Base-by-base conservation (phyloP, 257 asterid genomes). In the Nicotiana undulata region DNA sequence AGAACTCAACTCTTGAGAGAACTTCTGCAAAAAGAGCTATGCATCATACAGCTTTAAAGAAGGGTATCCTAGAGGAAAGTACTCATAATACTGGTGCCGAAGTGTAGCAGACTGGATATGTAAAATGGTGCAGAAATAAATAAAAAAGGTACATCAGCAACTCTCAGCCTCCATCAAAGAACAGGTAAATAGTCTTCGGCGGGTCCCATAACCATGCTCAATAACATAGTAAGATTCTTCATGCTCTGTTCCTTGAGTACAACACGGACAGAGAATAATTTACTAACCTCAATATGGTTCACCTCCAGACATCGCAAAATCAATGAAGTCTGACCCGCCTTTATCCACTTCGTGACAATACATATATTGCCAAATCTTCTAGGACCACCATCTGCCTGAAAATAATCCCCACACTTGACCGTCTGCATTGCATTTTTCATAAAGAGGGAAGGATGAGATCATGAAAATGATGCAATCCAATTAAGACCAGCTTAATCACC, bases 381-480 rank as follows among this genome's bases (percentile, higher is more conserved):
- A 51, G 98, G 97, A 58, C 97, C 95, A 83, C 90, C 90, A 83
- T 96, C 98, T 9, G 98, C 97, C 85, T 94, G 98, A 88, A 94
- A 94, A 84, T 94, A 96, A 84, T 94, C 98, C 70, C 93, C 95
- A 83, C 98, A 94, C 83, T 96, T 96, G 83, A 89, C 89, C 75
- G 86, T 88, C 99, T 94, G 98, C 88, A 86, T 52, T 65, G 63
- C 80, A 83, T 64, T 76, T 77, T 77, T 51, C 37, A 44, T 46
- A 72, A 6, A 22, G 60, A 46, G 44, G 79, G 3, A 26, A 49
- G 28, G 44, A 74, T 74, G 44, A 74, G 59, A 74, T 49, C 4
- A 53, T 26, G 31, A 49, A 74, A 49, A 26, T 15, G 79, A 74
- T 3, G 5, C 26, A 26, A 74, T 74, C 44, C 56, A 51, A 13